phyloP scores from a whole-genome alignment of 495 filamentous ascomycete species.

The Xylaria acuta region DNA sequence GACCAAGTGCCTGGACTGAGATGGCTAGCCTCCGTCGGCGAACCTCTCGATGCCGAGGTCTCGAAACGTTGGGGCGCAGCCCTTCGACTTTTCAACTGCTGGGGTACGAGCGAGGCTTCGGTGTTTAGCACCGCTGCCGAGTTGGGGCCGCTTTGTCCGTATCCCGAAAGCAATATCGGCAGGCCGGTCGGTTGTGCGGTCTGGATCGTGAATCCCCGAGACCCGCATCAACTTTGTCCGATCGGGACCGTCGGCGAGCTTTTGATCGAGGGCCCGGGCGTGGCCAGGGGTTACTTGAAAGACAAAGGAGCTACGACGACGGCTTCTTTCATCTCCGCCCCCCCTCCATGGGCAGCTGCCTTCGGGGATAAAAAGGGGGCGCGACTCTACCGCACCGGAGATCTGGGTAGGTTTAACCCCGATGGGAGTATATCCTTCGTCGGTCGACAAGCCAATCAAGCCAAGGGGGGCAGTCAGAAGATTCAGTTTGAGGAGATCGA shows the following conservation, averaged over 20 bases:
- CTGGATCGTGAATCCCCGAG: constrained; percentile 42
- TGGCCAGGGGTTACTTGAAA: constrained; percentile 62
- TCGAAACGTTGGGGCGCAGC: constrained; percentile 36
- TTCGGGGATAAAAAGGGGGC: constrained; percentile 39
- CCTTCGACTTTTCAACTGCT: constrained; percentile 42
- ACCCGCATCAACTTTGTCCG: constrained; percentile 44
- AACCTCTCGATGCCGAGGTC: constrained; percentile 35
- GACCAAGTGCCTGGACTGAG: constrained; percentile 33
- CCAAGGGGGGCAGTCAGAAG: constrained; percentile 51
- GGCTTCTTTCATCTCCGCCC: constrained; percentile 46
- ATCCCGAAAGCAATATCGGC: constrained; percentile 46
- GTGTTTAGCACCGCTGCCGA: constrained; percentile 40
- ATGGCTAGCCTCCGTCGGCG: constrained; percentile 38
- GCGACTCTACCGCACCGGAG: constrained; percentile 51
- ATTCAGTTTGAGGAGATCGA: constrained; percentile 54
- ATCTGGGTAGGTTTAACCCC: constrained; percentile 41
- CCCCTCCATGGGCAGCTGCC: constrained; percentile 51
- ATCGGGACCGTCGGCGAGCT: constrained; percentile 56
- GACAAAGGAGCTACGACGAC: constrained; percentile 56
- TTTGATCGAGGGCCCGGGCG: constrained; percentile 51
- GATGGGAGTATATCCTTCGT: constrained; percentile 50
- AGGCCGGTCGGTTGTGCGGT: constrained; percentile 39
- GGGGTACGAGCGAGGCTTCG: constrained; percentile 31
- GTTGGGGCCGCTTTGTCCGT: constrained; percentile 37
- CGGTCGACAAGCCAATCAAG: constrained; percentile 50